A percentile compares a stretch with the other conserved stretches of the same genome.
These are phyloP conservation scores for Staphylotrichum tortipilum DNA, from an alignment of 495 filamentous ascomycete genomes.

Conservation along the genomic window DNA sequence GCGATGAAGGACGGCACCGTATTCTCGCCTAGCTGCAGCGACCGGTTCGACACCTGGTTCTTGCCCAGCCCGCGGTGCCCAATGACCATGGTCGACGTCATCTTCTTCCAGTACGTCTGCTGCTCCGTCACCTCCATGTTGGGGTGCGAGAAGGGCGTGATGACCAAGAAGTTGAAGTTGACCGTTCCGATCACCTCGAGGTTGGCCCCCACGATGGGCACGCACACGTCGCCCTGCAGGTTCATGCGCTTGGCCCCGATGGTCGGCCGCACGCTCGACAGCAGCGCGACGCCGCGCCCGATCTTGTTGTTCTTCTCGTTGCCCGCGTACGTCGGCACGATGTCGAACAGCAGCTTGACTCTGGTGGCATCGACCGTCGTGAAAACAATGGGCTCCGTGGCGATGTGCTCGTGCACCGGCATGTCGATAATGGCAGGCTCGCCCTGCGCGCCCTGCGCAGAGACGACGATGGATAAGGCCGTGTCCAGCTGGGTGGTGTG, in stretches of 20 bases:
- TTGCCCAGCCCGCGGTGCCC: conserved; percentile 92
- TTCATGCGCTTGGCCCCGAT: conserved; percentile 72
- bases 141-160: conserved; percentile 89
- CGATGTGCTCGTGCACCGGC: conserved; percentile 86
- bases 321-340: conserved; percentile 96
- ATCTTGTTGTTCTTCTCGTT: conserved; percentile 76
- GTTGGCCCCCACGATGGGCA: conserved; percentile 77
- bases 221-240: conserved; percentile 83
- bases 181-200: conserved; percentile 88
- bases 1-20: conserved; percentile 93
- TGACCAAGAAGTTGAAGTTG: conserved; percentile 92
- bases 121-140: conserved; percentile 84
- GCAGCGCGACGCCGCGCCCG: conserved; percentile 83
- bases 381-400: conserved; percentile 86
- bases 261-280: conserved; percentile 72
- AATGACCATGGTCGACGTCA: conserved; percentile 70
- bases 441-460: conserved; percentile 77
- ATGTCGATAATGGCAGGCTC: conserved; percentile 85
- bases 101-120: conserved; percentile 88
- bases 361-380: conserved; percentile 66
- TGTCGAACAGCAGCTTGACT: conserved; percentile 87
- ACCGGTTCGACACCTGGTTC: conserved; percentile 72
- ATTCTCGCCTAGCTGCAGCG: conserved; percentile 91
- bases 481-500: conserved; percentile 92
- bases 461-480: conserved; percentile 82